phyloP scores from a whole-genome alignment of 768 basidiomycete species.

The Xerocomellus amylosporus region DNA sequence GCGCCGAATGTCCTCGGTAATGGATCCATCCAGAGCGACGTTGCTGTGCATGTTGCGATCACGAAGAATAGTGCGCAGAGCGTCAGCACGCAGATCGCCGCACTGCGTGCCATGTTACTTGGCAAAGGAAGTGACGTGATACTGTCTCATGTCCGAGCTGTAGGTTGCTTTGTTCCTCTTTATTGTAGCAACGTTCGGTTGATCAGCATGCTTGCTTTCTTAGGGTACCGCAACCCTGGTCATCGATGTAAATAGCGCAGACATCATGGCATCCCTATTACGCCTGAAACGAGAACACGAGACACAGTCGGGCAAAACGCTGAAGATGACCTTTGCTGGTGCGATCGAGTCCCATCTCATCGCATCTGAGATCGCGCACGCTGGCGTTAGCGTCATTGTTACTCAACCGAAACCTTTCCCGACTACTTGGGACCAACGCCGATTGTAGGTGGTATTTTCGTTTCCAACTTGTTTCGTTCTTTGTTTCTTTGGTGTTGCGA shows the following conservation, averaged over 20 bases:
- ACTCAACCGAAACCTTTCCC: constrained; percentile 63
- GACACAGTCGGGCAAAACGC: constrained; percentile 49
- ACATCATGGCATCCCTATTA: constrained; percentile 70
- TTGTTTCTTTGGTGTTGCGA: neutral
- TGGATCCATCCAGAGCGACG: constrained; percentile 42
- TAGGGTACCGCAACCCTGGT: constrained; percentile 67
- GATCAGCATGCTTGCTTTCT: neutral
- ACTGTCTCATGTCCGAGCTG: constrained; percentile 16
- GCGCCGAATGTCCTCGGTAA: constrained; percentile 25
- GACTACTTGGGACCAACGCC: constrained; percentile 56
- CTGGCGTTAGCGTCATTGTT: constrained; percentile 71
- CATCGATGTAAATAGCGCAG: constrained; percentile 63
- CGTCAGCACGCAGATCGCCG: constrained; percentile 65
- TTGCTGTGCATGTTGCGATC: constrained; percentile 63
- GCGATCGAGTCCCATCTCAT: constrained; percentile 64
- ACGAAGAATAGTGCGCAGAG: constrained; percentile 42
- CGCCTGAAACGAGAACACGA: constrained; percentile 68
- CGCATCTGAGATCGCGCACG: constrained; percentile 63
- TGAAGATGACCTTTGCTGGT: constrained; percentile 62
- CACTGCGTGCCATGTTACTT: constrained; percentile 57
- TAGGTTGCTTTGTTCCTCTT: neutral
- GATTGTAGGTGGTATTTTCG: constrained; percentile 51
- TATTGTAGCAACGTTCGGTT: neutral
- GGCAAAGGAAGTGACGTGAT: constrained; percentile 46
- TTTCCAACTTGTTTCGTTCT: neutral